Base-by-base conservation (phyloP, 2,329 filamentous ascomycete species). In the Cladosporium sp. region DNA sequence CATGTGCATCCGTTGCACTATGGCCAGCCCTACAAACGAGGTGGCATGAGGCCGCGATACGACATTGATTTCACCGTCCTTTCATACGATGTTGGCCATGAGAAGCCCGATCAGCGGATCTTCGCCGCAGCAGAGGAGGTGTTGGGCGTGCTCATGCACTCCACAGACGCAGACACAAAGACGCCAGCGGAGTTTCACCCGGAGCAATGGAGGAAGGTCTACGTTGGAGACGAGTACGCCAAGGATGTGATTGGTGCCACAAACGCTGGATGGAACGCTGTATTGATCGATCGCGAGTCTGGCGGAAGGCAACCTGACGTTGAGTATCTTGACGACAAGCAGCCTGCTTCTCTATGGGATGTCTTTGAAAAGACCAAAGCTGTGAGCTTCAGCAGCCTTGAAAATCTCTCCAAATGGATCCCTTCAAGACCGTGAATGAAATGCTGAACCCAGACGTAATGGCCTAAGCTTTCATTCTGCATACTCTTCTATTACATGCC, bases 61-160 rank as follows among this genome's bases (percentile, higher is more conserved):
- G 74, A 77, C 53, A 68, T 85, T 41, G 76, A 79, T 60, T 83
- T 85, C 55, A 72, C 78, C 6, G 78, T 79, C 55, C 75, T 84
- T 63, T 85, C 81, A 14, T 86, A 85, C 57, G 81, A 85, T 59
- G 77, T 80, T 4, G 82, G 82, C 0, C 63, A 68, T 19, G 79
- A 80, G 58, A 86, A 86, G 63, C 83, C 83, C 0, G 71, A 81
- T 49, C 57, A 54, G 8, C 58, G 63, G 2, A 83, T 86, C 2
- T 86, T 85, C 56, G 64, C 71, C 1, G 76, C 79, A 0, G 82
- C 81, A 0, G 71, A 75, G 42, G 57, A 63, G 1, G 68, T 81
- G 70, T 62, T 77, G 13, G 50, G 55, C 2, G 56, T 64, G 3
- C 60, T 68, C 8, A 52, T 74, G 10, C 44, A 52, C 1, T 43